Evolutionary conservation across 2,329 filamentous ascomycete species (phyloP), one percentile per base, ranked within the genome.

Genomic region (Pseudogymnoascus pannorum): DNA sequence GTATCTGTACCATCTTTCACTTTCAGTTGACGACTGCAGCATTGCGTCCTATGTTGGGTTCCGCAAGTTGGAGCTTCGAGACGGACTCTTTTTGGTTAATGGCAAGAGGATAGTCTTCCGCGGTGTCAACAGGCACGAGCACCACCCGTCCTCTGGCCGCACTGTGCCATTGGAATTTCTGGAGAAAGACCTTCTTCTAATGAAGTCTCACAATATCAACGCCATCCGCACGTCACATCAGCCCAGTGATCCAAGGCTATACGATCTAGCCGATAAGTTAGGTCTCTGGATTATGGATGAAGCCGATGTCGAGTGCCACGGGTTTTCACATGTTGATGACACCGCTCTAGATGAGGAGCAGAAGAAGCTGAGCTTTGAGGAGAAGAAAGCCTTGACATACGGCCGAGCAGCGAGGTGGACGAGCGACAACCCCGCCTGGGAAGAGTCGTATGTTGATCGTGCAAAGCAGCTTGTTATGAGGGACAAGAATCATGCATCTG

Each of bases 161-260:
- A 74, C 79, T 2, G 78, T 83, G 1, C 79, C 80, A 0, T 71
- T 75, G 11, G 76, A 79, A 0, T 81, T 77, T 58, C 75, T 84
- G 64, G 76, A 77, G 40, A 70, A 75, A 16, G 82, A 85, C 64
- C 72, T 85, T 3, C 63, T 82, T 7, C 72, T 78, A 5, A 85
- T 85, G 81, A 80, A 81, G 69, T 70, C 74, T 54, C 72, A 82
- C 73, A 88, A 88, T 65, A 81, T 91, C 70, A 91, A 91, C 64
- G 83, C 86, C 1, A 79, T 91, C 11, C 82, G 87, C 1, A 87
- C 84, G 0, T 86, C 80, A 0, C 87, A 89, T 68, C 83, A 89
- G 58, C 81, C 83, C 9, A 85, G 83, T 29, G 81, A 87, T 61
- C 76, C 79, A 1, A 73, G 77, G 3, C 69, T 87, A 1, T 86